Evolutionary conservation across 768 basidiomycete genomes (phyloP), one percentile per base, ranked within the genome.

Genomic region (Pulveroboletus sp.): DNA sequence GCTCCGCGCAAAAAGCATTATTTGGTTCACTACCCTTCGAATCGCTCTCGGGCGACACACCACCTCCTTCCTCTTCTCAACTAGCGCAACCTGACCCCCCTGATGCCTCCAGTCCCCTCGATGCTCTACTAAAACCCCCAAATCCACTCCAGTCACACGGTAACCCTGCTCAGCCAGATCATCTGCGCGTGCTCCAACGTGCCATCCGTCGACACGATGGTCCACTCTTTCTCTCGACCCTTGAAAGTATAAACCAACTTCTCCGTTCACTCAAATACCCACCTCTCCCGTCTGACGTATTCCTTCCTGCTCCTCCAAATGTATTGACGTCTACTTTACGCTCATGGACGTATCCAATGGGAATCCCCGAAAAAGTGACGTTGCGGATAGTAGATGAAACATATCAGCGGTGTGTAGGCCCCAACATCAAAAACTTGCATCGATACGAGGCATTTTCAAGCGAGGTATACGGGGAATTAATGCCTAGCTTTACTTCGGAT

Each of bases 341-440:
- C 35, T 58, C 68, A 0, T 88, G 85, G 85, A 21, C 49, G 41
- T 33, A 49, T 26, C 38, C 56, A 17, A 70, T 60, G 1, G 82
- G 80, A 3, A 63, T 93, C 26, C 86, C 83, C 0, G 73, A 81
- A 41, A 75, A 78, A 31, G 78, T 93, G 2, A 73, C 87, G 50
- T 76, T 83, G 71, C 83, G 86, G 37, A 79, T 95, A 42, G 76
- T 89, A 46, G 92, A 93, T 39, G 93, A 97, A 72, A 89, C 85
- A 33, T 98, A 99, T 61, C 92, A 97, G 62, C 82, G 96, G 26
- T 82, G 83, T 15, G 93, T 97, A 1, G 94, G 94, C 6, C 96
- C 96, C 0, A 82, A 89, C 59, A 81, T 93, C n/a, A 80, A 81
- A 46, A 79, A 77, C 49, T 76, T 98, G 47, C 84, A 79, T 61